Percentiles rank a stretch among this genome's conserved stretches.
Conservation (phyloP, 2,329 filamentous ascomycete species). For the Monilinia fructigena region DNA sequence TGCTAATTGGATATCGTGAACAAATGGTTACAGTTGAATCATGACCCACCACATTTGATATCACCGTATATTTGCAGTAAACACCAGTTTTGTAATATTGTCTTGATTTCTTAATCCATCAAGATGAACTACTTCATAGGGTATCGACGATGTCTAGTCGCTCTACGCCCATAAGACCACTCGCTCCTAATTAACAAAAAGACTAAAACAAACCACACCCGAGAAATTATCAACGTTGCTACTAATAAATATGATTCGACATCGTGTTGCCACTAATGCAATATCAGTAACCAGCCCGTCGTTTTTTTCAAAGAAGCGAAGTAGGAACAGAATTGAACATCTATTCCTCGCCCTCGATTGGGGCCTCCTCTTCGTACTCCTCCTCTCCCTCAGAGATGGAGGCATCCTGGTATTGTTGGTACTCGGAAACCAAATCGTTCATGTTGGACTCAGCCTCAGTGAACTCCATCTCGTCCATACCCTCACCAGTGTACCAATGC, state of each 20-base stretch:
- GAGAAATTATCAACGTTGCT: conserved; percentile 34
- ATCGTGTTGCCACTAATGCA: conserved; percentile 30
- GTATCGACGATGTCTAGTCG: conserved; percentile 33
- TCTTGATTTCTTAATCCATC: conserved; percentile 36
- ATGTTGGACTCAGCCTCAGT: conserved; percentile 99
- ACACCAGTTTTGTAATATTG: conserved; percentile 20
- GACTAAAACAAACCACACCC: conserved; percentile 24
- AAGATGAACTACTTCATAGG: conserved; percentile 32
- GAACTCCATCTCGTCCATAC: conserved; percentile 99
- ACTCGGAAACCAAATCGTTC: conserved; percentile 99
- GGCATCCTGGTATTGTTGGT: conserved; percentile 99
- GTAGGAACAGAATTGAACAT: conserved; percentile 24
- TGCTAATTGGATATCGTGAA: background rate
- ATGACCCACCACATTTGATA: background rate
- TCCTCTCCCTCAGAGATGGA: conserved; percentile 96
- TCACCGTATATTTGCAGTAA: background rate
- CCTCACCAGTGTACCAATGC: conserved; percentile 99
- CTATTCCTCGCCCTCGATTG: conserved; percentile 65
- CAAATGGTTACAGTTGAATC: background rate
- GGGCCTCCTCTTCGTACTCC: conserved; percentile 80
- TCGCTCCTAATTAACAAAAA: conserved; percentile 30
- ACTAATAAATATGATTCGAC: conserved; percentile 32
- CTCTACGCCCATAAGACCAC: conserved; percentile 32
- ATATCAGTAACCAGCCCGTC: conserved; percentile 26
- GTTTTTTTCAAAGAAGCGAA: conserved; percentile 26